Conservation (phyloP, 1,139 yeast species). For the Hemisphaericaspora lyxosophila region DNA sequence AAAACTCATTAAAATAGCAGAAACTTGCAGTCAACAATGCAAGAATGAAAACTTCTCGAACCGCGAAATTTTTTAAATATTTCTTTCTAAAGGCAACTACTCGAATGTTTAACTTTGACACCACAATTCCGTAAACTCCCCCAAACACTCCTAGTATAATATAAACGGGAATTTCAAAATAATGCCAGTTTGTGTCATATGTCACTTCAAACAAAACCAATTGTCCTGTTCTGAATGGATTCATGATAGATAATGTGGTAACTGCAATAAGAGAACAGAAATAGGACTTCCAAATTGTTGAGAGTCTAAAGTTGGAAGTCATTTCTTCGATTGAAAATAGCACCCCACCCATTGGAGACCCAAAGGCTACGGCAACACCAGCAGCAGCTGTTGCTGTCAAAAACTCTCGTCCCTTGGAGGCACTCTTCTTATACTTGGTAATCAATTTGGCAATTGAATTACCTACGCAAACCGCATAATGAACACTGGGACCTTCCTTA, state of each 20-base stretch:
- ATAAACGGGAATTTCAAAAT: constrained; percentile 80
- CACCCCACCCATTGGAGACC: constrained; percentile 74
- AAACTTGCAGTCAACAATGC: constrained; percentile 71
- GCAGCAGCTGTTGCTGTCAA: constrained; percentile 64
- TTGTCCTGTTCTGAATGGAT: constrained; percentile 94
- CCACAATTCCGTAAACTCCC: constrained; percentile 82
- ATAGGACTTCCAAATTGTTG: constrained; percentile 88
- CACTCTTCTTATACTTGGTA: constrained; percentile 41
- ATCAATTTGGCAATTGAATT: constrained; percentile 60
- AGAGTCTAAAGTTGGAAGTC: constrained; percentile 65
- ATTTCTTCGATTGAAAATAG: constrained; percentile 74
- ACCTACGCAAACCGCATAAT: constrained; percentile 83
- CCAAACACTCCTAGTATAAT: constrained; percentile 84
- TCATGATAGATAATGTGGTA: constrained; percentile 67
- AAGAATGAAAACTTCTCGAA: constrained; percentile 69
- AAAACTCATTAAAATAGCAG: constrained; percentile 80
- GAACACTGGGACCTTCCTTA: constrained; percentile 85
- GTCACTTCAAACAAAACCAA: constrained; percentile 86
- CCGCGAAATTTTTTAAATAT: constrained; percentile 56
- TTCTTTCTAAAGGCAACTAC: constrained; percentile 78
- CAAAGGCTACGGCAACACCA: constrained; percentile 75
- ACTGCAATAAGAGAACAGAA: constrained; percentile 91
- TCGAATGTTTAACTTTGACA: constrained; percentile 75
- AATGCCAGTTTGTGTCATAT: constrained; percentile 84
- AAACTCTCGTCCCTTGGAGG: constrained; percentile 55